Evolutionary conservation across 1,139 yeast genomes (phyloP).

Genomic region (Saccharomyces hybrid): DNA sequence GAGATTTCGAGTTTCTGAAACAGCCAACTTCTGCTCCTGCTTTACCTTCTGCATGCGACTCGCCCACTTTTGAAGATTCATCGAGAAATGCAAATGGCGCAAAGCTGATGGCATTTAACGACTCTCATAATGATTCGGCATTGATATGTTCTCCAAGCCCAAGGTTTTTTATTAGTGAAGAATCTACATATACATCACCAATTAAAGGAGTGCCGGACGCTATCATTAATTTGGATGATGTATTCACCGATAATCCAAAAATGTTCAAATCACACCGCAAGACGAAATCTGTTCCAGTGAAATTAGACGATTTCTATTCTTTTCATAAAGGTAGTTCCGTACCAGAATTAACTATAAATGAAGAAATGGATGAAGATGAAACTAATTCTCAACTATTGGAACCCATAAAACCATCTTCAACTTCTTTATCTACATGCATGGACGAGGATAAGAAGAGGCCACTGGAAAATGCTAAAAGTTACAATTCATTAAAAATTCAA

Average conservation of each 20-base stretch:
- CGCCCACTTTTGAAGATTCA: neutral
- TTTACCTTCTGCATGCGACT: neutral
- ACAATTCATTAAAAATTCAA: conserved; percentile 25
- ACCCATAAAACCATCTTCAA: neutral
- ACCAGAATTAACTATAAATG: conserved; percentile 3
- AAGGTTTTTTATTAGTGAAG: conserved; percentile 29
- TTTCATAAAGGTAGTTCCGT: neutral
- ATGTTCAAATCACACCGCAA: conserved; percentile 35
- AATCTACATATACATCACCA: conserved; percentile 27
- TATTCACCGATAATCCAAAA: conserved; percentile 33
- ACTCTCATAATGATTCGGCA: conserved; percentile 3
- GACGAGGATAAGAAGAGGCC: conserved; percentile 5
- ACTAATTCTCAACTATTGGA: neutral
- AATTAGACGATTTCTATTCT: conserved; percentile 25
- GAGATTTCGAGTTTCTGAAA: conserved; percentile 49
- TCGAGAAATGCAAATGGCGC: neutral
- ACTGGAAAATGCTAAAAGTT: conserved; percentile 1
- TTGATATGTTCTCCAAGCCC: conserved; percentile 17
- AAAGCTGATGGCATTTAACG: neutral
- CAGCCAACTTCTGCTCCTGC: conserved; percentile 10
- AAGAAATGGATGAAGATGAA: neutral
- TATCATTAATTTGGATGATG: conserved; percentile 55
- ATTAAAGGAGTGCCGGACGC: conserved; percentile 48
- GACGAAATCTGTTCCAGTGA: conserved; percentile 44
- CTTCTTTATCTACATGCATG: neutral